Conservation (phyloP, 108 stramenopile species). For the Cyclostephanos tholiformis region DNA sequence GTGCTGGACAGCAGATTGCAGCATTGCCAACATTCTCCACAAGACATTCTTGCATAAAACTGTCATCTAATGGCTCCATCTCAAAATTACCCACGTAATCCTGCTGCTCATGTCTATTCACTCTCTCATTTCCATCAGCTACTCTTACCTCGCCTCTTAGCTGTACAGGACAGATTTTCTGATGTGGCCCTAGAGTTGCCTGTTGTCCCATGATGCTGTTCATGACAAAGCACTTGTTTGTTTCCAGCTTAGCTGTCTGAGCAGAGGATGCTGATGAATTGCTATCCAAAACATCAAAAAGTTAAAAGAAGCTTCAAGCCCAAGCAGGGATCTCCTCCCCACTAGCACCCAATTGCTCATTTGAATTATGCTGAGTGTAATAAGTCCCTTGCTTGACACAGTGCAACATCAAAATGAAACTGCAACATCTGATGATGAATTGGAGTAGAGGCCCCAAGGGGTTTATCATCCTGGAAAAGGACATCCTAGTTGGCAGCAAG, state of each 20-base stretch:
- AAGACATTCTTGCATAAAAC: background rate
- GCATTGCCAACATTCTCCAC: conserved; percentile 7
- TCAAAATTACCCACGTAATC: conserved; percentile 1
- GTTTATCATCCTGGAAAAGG: background rate
- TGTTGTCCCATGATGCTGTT: conserved; percentile 7
- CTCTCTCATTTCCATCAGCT: background rate
- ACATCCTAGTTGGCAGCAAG: too few species aligned
- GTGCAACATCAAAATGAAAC: background rate
- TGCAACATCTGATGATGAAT: background rate
- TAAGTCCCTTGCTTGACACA: background rate
- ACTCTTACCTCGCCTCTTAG: conserved; percentile 6
- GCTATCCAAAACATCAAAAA: conserved; percentile 3
- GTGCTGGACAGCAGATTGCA: background rate
- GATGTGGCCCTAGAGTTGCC: conserved; percentile 14
- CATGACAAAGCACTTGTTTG: background rate
- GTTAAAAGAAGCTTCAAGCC: conserved; percentile 14
- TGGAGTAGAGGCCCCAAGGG: background rate
- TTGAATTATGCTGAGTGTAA: conserved; percentile 9
- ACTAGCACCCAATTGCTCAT: background rate
- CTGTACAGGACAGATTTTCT: background rate
- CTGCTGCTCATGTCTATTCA: background rate
- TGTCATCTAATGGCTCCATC: background rate
- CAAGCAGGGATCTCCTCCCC: conserved; percentile 20
- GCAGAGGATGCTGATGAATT: background rate
- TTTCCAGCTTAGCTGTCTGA: background rate